Percentiles rank a stretch among this genome's conserved stretches.
Conservation (phyloP, 305 asterid genomes). For the Rubia tinctorum region DNA sequence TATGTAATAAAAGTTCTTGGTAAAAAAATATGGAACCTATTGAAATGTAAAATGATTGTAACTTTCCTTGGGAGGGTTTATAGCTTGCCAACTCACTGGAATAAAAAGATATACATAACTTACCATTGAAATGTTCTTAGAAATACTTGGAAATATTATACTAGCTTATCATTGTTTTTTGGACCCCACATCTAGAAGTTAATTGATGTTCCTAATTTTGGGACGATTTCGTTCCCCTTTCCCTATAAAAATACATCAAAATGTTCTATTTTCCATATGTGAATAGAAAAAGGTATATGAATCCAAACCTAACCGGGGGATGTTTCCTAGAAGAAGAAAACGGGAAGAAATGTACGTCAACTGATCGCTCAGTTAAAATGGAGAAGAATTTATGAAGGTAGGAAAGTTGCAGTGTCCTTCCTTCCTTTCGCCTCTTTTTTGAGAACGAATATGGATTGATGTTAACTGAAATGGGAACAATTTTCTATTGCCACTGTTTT, state of each 20-base stretch:
- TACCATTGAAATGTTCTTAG: no score
- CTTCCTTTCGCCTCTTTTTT: neutral
- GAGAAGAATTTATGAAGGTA: neutral
- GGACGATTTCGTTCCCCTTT: neutral
- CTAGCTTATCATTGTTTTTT: neutral
- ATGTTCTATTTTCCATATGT: neutral
- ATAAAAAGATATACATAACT: no score
- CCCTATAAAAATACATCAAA: neutral
- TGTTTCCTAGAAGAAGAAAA: conserved; percentile 14
- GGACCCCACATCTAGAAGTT: conserved; percentile 15
- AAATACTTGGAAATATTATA: no score
- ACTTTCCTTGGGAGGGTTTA: no score
- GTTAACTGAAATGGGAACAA: conserved; percentile 7
- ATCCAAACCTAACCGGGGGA: neutral
- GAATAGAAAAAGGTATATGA: neutral
- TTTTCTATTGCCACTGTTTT: neutral
- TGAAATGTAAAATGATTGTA: no score
- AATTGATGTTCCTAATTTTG: conserved; percentile 4
- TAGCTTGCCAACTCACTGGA: no score
- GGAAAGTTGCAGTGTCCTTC: neutral
- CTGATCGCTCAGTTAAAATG: no score
- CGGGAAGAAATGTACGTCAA: neutral
- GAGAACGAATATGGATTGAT: neutral
- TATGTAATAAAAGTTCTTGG: no score
- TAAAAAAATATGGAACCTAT: no score